Evolutionary conservation across 805 yeast genomes (phyloP), one percentile per base, ranked within the genome.

Genomic region (Ogataea pini): DNA sequence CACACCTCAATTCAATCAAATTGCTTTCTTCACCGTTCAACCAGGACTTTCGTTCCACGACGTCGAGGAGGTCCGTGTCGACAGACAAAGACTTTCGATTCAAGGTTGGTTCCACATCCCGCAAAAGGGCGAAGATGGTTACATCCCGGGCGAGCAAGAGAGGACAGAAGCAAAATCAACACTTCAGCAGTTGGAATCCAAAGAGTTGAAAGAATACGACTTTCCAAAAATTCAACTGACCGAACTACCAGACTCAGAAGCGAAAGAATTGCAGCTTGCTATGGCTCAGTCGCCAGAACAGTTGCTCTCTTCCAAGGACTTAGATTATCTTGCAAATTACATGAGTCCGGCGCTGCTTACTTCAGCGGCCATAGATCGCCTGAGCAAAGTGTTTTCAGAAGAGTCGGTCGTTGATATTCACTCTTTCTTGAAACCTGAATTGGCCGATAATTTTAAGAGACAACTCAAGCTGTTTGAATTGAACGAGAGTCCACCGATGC

Each of bases 91-190:
- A 61, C 72, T 94, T 29, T 88, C 96, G 0, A 89, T 94, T 51
- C 97, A 94, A 61, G 99, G 99, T 1, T 95, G 99, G 99, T 95
- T 92, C 64, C 99, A 94, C 67, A 88, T 91, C 44, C 99, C 99
- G 3, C 98, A 94, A 64, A 72, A 71, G 9, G 97, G 96, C 8
- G 99, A 94, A 68, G 82, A 79, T 28, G 98, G 97, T 0, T 92
- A 67, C 61, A 77, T 82, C 16, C 81, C 80, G 31, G 96, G 95
- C 5, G 96, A 89, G 62, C 90, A 89, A 64, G 92, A 85, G 60
- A 79, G 72, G 31, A 82, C 87, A 1, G 90, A 85, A 57, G 85
- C 86, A 0, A 75, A 76, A 59, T 80, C 89, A 36, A 88, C 96
- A 0, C 75, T 90, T 52, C 89, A 86, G 61, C 92, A 80, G 61